Evolutionary conservation across 2,329 filamentous ascomycete species (phyloP), one percentile per base, ranked within the genome.

Genomic region (Fusarium citri): DNA sequence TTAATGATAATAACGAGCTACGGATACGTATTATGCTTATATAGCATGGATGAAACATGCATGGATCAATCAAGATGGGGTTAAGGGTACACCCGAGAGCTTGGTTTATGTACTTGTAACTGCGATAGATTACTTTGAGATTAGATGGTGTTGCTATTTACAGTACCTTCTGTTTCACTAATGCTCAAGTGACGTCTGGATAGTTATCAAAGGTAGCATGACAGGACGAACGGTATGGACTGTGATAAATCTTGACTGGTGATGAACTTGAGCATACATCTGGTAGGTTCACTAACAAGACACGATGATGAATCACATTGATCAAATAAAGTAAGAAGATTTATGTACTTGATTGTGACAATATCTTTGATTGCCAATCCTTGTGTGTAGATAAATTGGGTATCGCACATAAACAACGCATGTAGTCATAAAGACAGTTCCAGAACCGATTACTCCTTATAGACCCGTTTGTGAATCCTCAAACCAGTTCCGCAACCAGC

Each of bases 321-420:
- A 41, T 16, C 12, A 18, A 8, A 51, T 14, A 14, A 37, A 37
- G 20, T n/a, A 9, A 45, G 11, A 45, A 61, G n/a, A 45, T 43
- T 30, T 42, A 41, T 54, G 40, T 71, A 59, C 54, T 25, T 23
- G 23, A 47, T 26, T 55, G 41, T 55, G 40, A 31, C 55, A 61
- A 50, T 50, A 28, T 63, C 46, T 30, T 50, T 55, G 28, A 23
- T n/a, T 68, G 49, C 34, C 57, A 55, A 45, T 41, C 43, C 42
- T 31, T 67, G 28, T 50, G 22, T 63, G 45, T 55, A 58, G 42
- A 26, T 54, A 58, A 50, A 30, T 54, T 40, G 67, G 67, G 67
- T 68, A 70, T 70, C 67, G 67, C 37, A 71, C 58, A 53, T 60
- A 47, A 64, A 61, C 40, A 64, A 61, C 47, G 58, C 66, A 50